Percentiles rank a stretch among this genome's conserved stretches.
Evolutionary conservation across 768 basidiomycete species (phyloP).

Genomic region (Phlebiopsis gigantea): DNA sequence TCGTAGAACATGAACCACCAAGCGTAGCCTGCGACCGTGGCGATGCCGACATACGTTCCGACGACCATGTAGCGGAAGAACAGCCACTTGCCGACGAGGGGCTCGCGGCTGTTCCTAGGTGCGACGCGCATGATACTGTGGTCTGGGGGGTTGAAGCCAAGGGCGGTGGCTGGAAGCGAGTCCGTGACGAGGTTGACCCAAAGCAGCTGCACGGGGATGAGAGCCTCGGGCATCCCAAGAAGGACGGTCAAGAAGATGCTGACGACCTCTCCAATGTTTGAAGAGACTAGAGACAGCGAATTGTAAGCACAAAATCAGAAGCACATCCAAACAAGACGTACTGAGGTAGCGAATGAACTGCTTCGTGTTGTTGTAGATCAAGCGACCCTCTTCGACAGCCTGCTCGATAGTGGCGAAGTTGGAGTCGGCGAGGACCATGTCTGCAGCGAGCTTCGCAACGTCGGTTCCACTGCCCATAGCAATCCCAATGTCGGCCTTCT

Average conservation of each 20-base stretch:
- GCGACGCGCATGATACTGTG: slow-evolving; percentile 96
- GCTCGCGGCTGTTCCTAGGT: slow-evolving; percentile 85
- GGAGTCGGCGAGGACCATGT: slow-evolving; percentile 96
- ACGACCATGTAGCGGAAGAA: slow-evolving; percentile 96
- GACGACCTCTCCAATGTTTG: slow-evolving; percentile 97
- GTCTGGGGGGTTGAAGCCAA: slow-evolving; percentile 97
- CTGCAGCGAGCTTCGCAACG: slow-evolving; percentile 95
- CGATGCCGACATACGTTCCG: slow-evolving; percentile 89
- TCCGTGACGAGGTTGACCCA: slow-evolving; percentile 99
- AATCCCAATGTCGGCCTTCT: slow-evolving; percentile 96
- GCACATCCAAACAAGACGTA: slow-evolving; percentile 32
- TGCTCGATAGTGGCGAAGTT: slow-evolving; percentile 97
- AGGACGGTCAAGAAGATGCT: slow-evolving; percentile 97
- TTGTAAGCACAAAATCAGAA: slow-evolving; percentile 6
- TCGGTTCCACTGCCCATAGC: slow-evolving; percentile 99
- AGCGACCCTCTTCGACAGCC: slow-evolving; percentile 94
- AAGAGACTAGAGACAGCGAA: slow-evolving; percentile 55
- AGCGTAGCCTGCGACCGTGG: slow-evolving; percentile 95
- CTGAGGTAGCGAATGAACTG: slow-evolving; percentile 99
- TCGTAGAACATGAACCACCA: slow-evolving; percentile 98
- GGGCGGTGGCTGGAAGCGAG: slow-evolving; percentile 92
- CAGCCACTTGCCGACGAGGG: slow-evolving; percentile 87
- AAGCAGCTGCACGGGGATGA: slow-evolving; percentile 95
- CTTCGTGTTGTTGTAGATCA: slow-evolving; percentile 99
- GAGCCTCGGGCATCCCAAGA: slow-evolving; percentile 98